phyloP scores from a whole-genome alignment of 164 flowering plant genomes.

The Paratinospora sagittata region DNA sequence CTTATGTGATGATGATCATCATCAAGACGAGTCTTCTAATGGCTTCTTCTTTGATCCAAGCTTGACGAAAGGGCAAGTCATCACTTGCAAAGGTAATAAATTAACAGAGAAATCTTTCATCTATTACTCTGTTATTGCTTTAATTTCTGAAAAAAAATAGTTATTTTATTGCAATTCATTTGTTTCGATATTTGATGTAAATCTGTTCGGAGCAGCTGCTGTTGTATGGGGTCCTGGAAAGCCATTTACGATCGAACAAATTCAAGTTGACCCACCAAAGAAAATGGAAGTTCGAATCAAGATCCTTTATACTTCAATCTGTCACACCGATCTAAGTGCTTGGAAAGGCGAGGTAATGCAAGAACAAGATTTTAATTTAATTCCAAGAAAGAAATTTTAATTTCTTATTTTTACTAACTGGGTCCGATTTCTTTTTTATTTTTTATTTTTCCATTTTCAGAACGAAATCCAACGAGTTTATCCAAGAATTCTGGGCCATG shows the following conservation, averaged over 20 bases:
- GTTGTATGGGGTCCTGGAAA: slow-evolving; percentile 45
- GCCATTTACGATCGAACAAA: slow-evolving; percentile 46
- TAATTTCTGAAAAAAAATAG: not conserved
- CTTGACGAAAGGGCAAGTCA: slow-evolving; percentile 37
- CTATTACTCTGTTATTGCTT: not conserved
- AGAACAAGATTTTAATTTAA: not conserved
- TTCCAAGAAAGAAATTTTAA: not conserved
- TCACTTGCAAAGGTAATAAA: slow-evolving; percentile 44
- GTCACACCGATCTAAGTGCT: slow-evolving; percentile 66
- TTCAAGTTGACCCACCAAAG: slow-evolving; percentile 61
- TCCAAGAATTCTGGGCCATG: slow-evolving; percentile 77
- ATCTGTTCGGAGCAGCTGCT: slow-evolving; percentile 40
- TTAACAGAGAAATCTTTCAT: not conserved
- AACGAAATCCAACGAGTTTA: slow-evolving; percentile 43
- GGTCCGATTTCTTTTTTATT: not conserved
- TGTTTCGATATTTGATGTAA: not conserved
- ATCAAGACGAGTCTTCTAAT: not conserved
- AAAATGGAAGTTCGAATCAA: slow-evolving; percentile 57
- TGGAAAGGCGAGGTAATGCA: slow-evolving; percentile 63
- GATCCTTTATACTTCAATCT: slow-evolving; percentile 59
- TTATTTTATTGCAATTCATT: not conserved
- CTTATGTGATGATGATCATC: not conserved
- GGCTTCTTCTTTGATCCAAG: slow-evolving; percentile 2
- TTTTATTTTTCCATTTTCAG: slow-evolving; percentile 21
- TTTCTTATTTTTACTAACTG: not conserved